Evolutionary conservation across 768 basidiomycete species (phyloP), one percentile per base, ranked within the genome.

Genomic region (Lactifluus pinguis): DNA sequence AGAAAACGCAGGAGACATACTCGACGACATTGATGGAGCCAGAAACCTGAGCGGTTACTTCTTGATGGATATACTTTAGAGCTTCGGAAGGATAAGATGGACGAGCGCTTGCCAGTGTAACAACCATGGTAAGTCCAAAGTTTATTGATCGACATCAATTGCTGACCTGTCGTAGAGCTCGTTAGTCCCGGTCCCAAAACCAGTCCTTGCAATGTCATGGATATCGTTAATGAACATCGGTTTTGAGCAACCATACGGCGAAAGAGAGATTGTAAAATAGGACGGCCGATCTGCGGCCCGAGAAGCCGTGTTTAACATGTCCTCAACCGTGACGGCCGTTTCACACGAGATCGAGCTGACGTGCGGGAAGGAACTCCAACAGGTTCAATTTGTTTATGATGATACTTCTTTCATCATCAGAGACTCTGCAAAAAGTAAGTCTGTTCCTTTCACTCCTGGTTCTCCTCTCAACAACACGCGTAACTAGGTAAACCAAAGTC

Each of bases 131-230:
- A 38, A 45, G 15, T 29, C 29, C 6, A n/a, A 17, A n/a, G 44
- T 13, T 4, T 13, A 47, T 25, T 25, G 51, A 34, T 3, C 6
- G 45, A 17, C 4, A 19, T 3, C 36, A 1, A n/a, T 38, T 25
- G 60, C 69, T 38, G 55, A 85, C 87, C 80, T 76, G 66, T 92
- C 86, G 67, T 92, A 92, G 4, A 89, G 73, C 50, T 89, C 89
- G 69, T 92, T 95, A 0, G 90, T 94, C 1, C 90, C 93, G 17
- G 74, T 68, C 1, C 82, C 87, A 67, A 92, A 95, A 3, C 93
- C 93, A 34, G 69, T 68, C 66, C 81, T 73, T n/a, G 92, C 92
- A 36, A 90, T 63, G 4, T 71, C 60, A 62, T 94, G 89, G 0
- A 94, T 80, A 0, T 66, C 67, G 39, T 67, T 49, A 36, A 72